These are phyloP conservation scores for Acer campestre DNA, from an alignment of 345 rosid species.

Conservation along the genomic window DNA sequence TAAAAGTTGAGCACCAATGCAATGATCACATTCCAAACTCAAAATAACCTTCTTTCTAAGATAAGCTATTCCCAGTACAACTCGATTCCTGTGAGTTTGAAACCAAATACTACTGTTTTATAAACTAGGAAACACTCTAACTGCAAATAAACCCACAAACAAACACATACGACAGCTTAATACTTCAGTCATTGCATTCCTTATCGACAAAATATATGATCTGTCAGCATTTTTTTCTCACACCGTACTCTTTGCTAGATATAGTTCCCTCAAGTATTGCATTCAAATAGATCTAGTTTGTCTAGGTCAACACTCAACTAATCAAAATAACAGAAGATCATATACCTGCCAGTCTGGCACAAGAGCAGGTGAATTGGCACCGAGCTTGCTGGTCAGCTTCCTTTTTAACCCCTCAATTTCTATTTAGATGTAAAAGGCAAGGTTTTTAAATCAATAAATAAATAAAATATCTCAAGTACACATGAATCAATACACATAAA, in stretches of 20 bases:
- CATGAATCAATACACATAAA: background rate
- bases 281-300: background rate
- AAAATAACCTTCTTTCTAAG: background rate
- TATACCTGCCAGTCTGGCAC: slow-evolving; percentile 94
- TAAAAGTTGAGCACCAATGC: slow-evolving; percentile 3
- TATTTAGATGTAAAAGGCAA: slow-evolving; percentile 27
- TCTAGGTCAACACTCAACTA: background rate
- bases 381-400: slow-evolving; percentile 94
- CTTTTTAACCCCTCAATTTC: slow-evolving; percentile 95
- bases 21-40: background rate
- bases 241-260: background rate
- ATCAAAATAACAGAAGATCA: slow-evolving; percentile 8
- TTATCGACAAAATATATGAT: background rate
- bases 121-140: slow-evolving; percentile 18
- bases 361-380: slow-evolving; percentile 78
- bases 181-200: slow-evolving; percentile 3
- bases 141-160: slow-evolving; percentile 6
- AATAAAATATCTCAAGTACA: slow-evolving; percentile 3
- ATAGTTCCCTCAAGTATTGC: background rate
- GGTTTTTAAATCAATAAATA: background rate
- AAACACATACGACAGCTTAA: background rate
- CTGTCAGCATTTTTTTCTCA: background rate
- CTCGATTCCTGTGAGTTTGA: background rate
- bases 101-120: background rate
- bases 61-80: background rate